Percentiles rank a stretch among this genome's conserved stretches.
These are phyloP conservation scores for Mycotypha africana DNA, from an alignment of 371 early-diverging fungal species.

Conservation along the genomic window DNA sequence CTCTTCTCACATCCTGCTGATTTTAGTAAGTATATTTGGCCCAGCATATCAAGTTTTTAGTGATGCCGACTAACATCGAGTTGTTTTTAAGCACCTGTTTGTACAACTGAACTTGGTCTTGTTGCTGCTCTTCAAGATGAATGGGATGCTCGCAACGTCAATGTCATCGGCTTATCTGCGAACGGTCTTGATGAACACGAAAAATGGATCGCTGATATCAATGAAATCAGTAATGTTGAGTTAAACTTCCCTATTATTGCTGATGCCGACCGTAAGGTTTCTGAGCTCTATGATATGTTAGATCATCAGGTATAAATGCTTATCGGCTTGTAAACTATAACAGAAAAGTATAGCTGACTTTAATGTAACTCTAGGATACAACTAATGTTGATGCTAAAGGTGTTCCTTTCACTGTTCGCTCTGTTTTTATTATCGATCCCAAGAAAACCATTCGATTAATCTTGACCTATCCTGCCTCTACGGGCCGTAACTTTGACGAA, in stretches of 20 bases:
- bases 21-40: conserved; percentile 77
- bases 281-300: conserved; percentile 92
- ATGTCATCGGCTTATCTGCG: conserved; percentile 90
- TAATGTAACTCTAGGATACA: conserved; percentile 60
- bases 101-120: conserved; percentile 92
- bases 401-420: conserved; percentile 91
- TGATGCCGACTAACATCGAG: no score
- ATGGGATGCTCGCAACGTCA: conserved; percentile 77
- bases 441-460: conserved; percentile 85
- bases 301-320: conserved; percentile 49
- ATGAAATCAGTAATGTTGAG: conserved; percentile 73
- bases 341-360: not conserved
- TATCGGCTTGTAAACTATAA: no score
- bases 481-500: conserved; percentile 95
- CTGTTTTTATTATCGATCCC: conserved; percentile 93
- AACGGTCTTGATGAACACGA: conserved; percentile 78
- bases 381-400: conserved; percentile 87
- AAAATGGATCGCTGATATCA: conserved; percentile 89
- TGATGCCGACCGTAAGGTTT: conserved; percentile 76
- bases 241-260: conserved; percentile 93
- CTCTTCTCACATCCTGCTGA: conserved; percentile 96
- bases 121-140: conserved; percentile 78
- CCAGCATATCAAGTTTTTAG: no score
- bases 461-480: conserved; percentile 86
- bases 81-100: conserved; percentile 69